A percentile compares a stretch with the other conserved stretches of the same genome.
Conservation (phyloP, 805 yeast species). For the Candida dajiaensis region DNA sequence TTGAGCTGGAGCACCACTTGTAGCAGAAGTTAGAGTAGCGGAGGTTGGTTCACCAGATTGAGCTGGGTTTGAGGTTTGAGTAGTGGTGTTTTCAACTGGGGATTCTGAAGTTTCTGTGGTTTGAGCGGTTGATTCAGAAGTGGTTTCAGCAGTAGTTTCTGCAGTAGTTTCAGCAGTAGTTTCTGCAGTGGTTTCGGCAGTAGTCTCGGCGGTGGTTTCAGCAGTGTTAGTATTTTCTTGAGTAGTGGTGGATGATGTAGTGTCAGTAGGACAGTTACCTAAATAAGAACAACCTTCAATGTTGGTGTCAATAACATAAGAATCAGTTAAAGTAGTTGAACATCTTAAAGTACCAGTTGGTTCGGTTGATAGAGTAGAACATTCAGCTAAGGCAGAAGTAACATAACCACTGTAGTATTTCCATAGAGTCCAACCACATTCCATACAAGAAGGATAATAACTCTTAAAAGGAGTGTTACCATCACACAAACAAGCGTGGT, state of each 20-base stretch:
- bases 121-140: conserved; percentile 1
- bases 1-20: neutral
- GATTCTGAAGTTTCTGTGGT: neutral
- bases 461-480: conserved; percentile 9
- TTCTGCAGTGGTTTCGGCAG: neutral
- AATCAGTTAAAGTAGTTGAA: conserved; percentile 15
- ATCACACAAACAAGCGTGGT: conserved; percentile 18
- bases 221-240: conserved; percentile 14
- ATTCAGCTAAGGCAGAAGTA: conserved; percentile 20
- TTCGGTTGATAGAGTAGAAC: conserved; percentile 19
- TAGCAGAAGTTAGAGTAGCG: too few relatives aligned
- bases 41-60: neutral
- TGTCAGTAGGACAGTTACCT: conserved; percentile 5
- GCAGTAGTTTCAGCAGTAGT: neutral
- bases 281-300: conserved; percentile 5
- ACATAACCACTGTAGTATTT: conserved; percentile 25
- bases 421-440: conserved; percentile 34
- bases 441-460: conserved; percentile 23
- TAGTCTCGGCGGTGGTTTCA: conserved; percentile 4
- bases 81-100: neutral
- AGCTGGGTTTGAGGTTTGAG: neutral
- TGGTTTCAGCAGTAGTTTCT: neutral
- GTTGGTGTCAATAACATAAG: conserved; percentile 3
- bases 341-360: conserved; percentile 29
- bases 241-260: conserved; percentile 11